Conservation (phyloP, 495 filamentous ascomycete genomes). For the Thozetella sp. region DNA sequence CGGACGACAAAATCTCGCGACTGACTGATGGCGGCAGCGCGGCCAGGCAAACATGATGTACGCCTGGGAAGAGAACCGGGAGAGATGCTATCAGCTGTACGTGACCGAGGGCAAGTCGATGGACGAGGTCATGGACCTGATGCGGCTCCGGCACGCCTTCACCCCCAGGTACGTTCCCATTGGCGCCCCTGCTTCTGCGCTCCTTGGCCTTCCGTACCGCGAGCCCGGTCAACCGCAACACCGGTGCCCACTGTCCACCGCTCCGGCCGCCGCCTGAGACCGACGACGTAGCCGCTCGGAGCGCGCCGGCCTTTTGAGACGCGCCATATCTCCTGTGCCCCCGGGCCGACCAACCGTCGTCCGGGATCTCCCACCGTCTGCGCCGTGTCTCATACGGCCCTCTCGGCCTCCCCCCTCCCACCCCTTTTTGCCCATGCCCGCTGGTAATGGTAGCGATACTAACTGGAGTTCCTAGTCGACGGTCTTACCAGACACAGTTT, state of each 20-base stretch:
- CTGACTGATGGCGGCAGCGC: constrained; percentile 3
- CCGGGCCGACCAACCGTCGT: background rate
- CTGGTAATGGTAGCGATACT: constrained; percentile 10
- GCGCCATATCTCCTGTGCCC: background rate
- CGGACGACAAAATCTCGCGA: background rate
- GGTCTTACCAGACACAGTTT: constrained; percentile 73
- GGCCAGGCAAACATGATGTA: constrained; percentile 64
- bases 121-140: constrained; percentile 67
- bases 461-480: constrained; percentile 59
- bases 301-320: background rate
- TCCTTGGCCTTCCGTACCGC: constrained; percentile 11
- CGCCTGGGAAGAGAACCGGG: constrained; percentile 72
- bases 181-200: background rate
- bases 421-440: constrained; percentile 7
- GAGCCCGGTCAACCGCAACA: constrained; percentile 6
- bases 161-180: constrained; percentile 57
- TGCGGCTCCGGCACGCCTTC: constrained; percentile 62
- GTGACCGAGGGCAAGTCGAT: constrained; percentile 71
- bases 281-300: background rate
- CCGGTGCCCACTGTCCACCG: constrained; percentile 11
- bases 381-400: too few relatives aligned
- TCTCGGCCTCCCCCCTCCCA: constrained; percentile 2
- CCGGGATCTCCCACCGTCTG: background rate
- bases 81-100: constrained; percentile 71
- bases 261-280: background rate